Evolutionary conservation across 345 rosid genomes (phyloP), one percentile per base, ranked within the genome.

Genomic region (Kernera saxatilis): DNA sequence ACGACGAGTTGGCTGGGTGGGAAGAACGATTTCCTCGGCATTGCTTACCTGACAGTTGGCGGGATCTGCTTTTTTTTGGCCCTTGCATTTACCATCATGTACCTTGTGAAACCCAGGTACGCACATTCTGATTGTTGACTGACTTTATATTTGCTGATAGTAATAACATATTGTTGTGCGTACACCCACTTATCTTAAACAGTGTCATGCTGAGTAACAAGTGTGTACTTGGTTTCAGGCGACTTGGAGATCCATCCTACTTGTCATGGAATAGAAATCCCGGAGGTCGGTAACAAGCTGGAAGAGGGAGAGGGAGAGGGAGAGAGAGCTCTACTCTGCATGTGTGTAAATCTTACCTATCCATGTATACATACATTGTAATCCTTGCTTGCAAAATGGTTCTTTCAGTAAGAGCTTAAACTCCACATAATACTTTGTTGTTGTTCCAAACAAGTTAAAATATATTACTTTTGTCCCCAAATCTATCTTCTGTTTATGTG

Each of bases 1-100:
- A 94, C 98, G 29, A 82, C 98, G 21, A 91, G 92, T 87, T 94
- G 98, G 97, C 98, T 94, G 53, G 99, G 99, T 73, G 98, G 99
- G 74, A 88, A 86, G 85, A 94, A 92, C 6, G 92, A 92, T 82
- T 94, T 94, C 77, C 93, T 94, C 9, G 99, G 99, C 82, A 89
- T 94, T 48, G 98, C 97, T 48, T 94, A 94, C 79, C 86, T 94
- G 55, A 84, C 93, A 6, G 91, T 94, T 64, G 99, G 99, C 2
- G 92, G 93, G 35, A 30, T 94, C 56, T 89, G 98, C 85, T 87
- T 94, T 75, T 85, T 90, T 68, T 65, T 92, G 88, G 90, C 99
- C 23, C 48, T 91, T 51, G 84, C 87, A 64, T 94, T 92, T 86
- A 83, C 92, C n/a, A 55, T 87, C 12, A 83, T 92, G 57, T 94